A percentile compares a stretch with the other conserved stretches of the same genome.
phyloP scores from a whole-genome alignment of 108 stramenopile species.

The Pseudonitzschia multiseries region DNA sequence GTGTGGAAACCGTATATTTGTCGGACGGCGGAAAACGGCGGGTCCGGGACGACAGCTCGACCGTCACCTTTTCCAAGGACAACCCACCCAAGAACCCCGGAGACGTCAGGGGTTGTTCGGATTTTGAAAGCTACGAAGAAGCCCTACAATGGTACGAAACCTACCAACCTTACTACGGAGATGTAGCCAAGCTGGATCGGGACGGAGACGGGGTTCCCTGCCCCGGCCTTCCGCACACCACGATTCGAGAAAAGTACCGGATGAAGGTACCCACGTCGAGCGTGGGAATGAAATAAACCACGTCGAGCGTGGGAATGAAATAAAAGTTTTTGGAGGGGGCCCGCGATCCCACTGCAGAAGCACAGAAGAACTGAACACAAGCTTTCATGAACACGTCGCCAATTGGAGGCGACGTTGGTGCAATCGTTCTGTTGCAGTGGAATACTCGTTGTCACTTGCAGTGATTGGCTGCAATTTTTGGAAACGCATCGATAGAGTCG shows the following conservation, averaged over 20 bases:
- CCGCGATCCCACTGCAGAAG: too few relatives aligned
- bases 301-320: too few relatives aligned
- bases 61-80: neutral
- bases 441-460: too few relatives aligned
- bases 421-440: too few relatives aligned
- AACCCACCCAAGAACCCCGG: slow-evolving; percentile 47
- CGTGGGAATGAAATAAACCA: neutral
- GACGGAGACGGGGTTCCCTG: slow-evolving; percentile 73
- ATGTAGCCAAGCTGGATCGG: slow-evolving; percentile 65
- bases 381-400: too few relatives aligned
- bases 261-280: slow-evolving; percentile 48
- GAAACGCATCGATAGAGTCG: too few relatives aligned
- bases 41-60: slow-evolving; percentile 10
- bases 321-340: too few relatives aligned
- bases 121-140: slow-evolving; percentile 64
- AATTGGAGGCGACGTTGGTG: too few relatives aligned
- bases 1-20: slow-evolving; percentile 35
- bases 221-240: slow-evolving; percentile 66
- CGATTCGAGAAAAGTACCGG: slow-evolving; percentile 38
- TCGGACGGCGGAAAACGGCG: slow-evolving; percentile 49
- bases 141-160: slow-evolving; percentile 58
- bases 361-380: too few relatives aligned
- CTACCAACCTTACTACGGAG: slow-evolving; percentile 53
- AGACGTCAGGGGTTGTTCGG: slow-evolving; percentile 53
- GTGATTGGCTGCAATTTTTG: too few relatives aligned